phyloP scores from a whole-genome alignment of 768 basidiomycete species.

The Mycena kentingensis region DNA sequence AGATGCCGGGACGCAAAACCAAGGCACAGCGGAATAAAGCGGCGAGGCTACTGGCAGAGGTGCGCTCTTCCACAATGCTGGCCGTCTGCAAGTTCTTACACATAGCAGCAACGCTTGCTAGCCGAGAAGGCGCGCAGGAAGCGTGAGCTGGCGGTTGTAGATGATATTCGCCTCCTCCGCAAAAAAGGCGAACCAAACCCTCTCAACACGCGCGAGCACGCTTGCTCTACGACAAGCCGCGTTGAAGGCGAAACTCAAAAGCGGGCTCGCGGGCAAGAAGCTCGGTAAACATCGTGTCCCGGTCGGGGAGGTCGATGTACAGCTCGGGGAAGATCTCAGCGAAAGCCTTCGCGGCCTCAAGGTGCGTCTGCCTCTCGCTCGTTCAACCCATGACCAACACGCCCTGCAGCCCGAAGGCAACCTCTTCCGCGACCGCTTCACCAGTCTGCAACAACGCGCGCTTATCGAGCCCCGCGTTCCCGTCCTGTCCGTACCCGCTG shows the following conservation, averaged over 20 bases:
- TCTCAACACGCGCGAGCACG: conserved; percentile 44
- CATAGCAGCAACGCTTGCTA: conserved; percentile 60
- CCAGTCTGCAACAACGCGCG: conserved; percentile 85
- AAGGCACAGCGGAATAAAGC: conserved; percentile 66
- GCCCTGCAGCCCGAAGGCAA: conserved; percentile 83
- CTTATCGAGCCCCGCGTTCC: conserved; percentile 85
- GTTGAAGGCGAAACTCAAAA: conserved; percentile 51
- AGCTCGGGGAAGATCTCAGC: conserved; percentile 86
- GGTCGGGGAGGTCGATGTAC: conserved; percentile 72
- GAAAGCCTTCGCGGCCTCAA: conserved; percentile 84
- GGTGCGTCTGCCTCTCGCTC: conserved; percentile 45
- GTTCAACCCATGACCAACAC: background rate
- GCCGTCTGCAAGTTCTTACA: background rate
- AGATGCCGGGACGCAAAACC: conserved; percentile 45
- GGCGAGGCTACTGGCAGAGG: conserved; percentile 63
- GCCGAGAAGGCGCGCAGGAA: conserved; percentile 62
- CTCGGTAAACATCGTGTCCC: conserved; percentile 81
- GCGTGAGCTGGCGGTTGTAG: conserved; percentile 60
- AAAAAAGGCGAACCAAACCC: conserved; percentile 37
- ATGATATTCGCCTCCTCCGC: conserved; percentile 56
- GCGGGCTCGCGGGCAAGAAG: conserved; percentile 71
- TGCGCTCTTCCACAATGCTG: conserved; percentile 31
- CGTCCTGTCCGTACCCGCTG: conserved; percentile 61
- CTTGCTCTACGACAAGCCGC: conserved; percentile 45
- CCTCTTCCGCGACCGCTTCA: conserved; percentile 85